phyloP scores from a whole-genome alignment of 1,284 basidiomycete genomes.

The Austroboletus novae-zelandiae region DNA sequence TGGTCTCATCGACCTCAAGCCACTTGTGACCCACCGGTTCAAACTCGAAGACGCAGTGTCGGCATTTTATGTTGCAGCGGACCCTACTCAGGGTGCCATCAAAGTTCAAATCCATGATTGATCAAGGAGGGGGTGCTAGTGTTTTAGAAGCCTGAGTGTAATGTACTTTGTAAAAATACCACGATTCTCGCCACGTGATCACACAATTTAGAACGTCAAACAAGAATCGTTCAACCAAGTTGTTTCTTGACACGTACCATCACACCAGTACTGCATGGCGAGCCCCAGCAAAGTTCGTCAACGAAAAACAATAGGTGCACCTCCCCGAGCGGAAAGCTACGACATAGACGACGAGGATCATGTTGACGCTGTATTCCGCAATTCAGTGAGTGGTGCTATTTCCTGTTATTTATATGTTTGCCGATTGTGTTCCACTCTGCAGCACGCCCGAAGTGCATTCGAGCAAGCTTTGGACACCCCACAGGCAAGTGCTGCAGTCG shows the following conservation, averaged over 20 bases:
- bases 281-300: constrained; percentile 34
- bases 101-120: constrained; percentile 62
- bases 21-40: constrained; percentile 83
- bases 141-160: background rate
- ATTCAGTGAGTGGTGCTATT: constrained; percentile 19
- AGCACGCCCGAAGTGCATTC: constrained; percentile 54
- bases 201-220: constrained; percentile 1
- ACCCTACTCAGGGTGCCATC: constrained; percentile 62
- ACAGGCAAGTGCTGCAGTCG: constrained; percentile 55
- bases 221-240: background rate
- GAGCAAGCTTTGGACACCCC: constrained; percentile 62
- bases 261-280: constrained; percentile 26
- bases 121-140: background rate
- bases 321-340: constrained; percentile 27
- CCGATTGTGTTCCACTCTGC: constrained; percentile 3
- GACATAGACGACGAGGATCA: constrained; percentile 37
- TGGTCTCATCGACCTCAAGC: constrained; percentile 74
- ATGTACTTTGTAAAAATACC: too few relatives aligned
- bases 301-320: constrained; percentile 18
- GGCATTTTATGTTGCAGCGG: constrained; percentile 77
- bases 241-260: constrained; percentile 1
- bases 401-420: constrained; percentile 1
- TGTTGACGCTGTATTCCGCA: constrained; percentile 32
- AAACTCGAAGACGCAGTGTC: constrained; percentile 71
- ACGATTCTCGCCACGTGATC: constrained; percentile 18